phyloP scores from a whole-genome alignment of 495 filamentous ascomycete species.

The Podospora appendiculata region DNA sequence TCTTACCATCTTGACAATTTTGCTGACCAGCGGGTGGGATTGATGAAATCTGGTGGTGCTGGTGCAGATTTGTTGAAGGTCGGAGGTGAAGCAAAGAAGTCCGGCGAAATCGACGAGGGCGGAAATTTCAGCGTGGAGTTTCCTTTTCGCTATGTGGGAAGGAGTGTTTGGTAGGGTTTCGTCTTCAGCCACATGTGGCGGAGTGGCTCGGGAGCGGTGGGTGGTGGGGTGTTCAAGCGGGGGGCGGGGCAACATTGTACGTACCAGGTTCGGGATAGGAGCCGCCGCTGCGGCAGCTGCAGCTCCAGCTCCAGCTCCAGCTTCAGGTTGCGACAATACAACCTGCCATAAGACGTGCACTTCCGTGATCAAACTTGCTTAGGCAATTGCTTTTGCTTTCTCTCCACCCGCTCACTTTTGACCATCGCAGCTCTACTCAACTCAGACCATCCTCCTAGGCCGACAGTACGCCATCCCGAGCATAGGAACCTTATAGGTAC shows the following conservation, averaged over 20 bases:
- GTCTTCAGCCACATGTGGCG: constrained; percentile 6
- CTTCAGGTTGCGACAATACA: not conserved
- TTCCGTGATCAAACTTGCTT: too few relatives aligned
- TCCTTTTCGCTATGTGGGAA: constrained; percentile 29
- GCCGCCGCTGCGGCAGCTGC: not conserved
- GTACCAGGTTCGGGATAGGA: not conserved
- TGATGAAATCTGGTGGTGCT: constrained; percentile 34
- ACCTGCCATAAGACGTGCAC: not conserved
- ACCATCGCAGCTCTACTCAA: too few relatives aligned
- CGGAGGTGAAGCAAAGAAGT: constrained; percentile 15
- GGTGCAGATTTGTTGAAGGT: constrained; percentile 36
- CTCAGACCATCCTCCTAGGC: too few relatives aligned
- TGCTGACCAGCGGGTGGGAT: constrained; percentile 33
- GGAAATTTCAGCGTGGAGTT: constrained; percentile 6
- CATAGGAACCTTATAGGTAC: too few relatives aligned
- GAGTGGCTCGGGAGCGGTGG: not conserved
- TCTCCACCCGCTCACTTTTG: not conserved
- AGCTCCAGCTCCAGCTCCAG: not conserved
- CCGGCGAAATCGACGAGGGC: too few relatives aligned
- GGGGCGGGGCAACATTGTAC: not conserved
- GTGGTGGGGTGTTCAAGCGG: not conserved
- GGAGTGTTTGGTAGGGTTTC: constrained; percentile 24
- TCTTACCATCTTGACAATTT: constrained; percentile 55
- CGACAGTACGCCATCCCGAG: too few relatives aligned
- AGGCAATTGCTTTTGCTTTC: not conserved